Base-by-base conservation (phyloP, 2,329 filamentous ascomycete species). In the Aspergillus awamori region DNA sequence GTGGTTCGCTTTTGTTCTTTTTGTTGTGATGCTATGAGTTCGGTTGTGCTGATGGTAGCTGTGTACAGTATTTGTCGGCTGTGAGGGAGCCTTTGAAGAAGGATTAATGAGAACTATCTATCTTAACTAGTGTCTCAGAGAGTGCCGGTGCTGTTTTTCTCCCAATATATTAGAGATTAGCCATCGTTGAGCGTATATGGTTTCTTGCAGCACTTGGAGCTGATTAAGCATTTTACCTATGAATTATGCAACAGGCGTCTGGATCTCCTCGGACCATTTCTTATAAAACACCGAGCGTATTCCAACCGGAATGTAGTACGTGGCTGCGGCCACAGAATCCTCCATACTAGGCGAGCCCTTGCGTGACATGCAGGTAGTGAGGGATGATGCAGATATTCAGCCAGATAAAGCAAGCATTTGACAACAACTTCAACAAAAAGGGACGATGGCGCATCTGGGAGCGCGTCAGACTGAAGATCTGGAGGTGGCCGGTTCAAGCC, bases 381-480 rank as follows among this genome's bases (percentile, higher is more conserved):
- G 11, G 30, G 30, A 36, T 13, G 13, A 11, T 15, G 33, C 33
- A 36, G 33, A 2, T 13, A 0, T 10, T 5, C 5, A 36, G 33
- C 33, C 5, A 36, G 4, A 36, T 45, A 22, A 5, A 13, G 0
- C 41, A 45, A 5, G 10, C 10, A 2, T 11, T 22, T 6, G 3
- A 1, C 1, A 4, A 1, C 8, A 5, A 17, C 3, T 6, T 53
- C 52, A 28, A 28, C 5, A 1, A 43, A 11, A 15, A 52, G 52
- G 52, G 52, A 53, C 52, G 52, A 53, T 53, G 52, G 52, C 52
- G 52, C 52, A 53, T 53, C 52, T 53, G 52, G 52, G 52, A 53
- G 52, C 52, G 52, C 52, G 52, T 53, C 52, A 53, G 52, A 53
- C 52, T 53, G 52, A 53, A 53, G 52, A 53, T 53, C 52, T 53